These are phyloP conservation scores for Brasilioporus rufonigricans DNA, from an alignment of 768 basidiomycete genomes.

Conservation along the genomic window DNA sequence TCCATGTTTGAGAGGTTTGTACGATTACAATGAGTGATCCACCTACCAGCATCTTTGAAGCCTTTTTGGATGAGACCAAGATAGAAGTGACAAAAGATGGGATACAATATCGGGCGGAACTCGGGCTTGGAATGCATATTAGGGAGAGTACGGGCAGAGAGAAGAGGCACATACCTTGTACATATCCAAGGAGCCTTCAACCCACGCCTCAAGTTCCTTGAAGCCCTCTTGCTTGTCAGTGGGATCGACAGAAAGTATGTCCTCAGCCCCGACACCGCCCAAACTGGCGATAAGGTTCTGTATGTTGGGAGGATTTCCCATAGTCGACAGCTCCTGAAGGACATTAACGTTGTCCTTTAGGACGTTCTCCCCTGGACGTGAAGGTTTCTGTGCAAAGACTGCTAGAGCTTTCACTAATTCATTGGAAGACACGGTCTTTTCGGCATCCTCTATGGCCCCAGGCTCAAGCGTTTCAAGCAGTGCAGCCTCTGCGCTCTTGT, in stretches of 20 bases:
- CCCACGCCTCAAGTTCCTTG: slow-evolving; percentile 83
- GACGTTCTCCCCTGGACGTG: slow-evolving; percentile 65
- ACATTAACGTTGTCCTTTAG: slow-evolving; percentile 66
- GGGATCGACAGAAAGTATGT: slow-evolving; percentile 76
- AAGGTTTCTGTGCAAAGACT: slow-evolving; percentile 67
- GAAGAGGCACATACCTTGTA: slow-evolving; percentile 58
- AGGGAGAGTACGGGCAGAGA: slow-evolving; percentile 1
- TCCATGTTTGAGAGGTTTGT: slow-evolving; percentile 5
- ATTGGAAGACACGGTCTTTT: slow-evolving; percentile 43
- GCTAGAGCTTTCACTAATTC: slow-evolving; percentile 58
- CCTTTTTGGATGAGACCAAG: slow-evolving; percentile 90
- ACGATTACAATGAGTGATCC: background rate
- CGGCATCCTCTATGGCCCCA: slow-evolving; percentile 33
- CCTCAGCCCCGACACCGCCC: slow-evolving; percentile 77
- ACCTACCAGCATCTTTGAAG: slow-evolving; percentile 84
- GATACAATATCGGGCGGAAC: slow-evolving; percentile 89
- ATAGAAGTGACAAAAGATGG: slow-evolving; percentile 97
- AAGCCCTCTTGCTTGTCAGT: slow-evolving; percentile 86
- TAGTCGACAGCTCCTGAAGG: slow-evolving; percentile 62
- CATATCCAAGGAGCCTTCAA: slow-evolving; percentile 89
- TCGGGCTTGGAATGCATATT: slow-evolving; percentile 64
- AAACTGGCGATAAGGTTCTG: slow-evolving; percentile 76
- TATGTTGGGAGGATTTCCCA: slow-evolving; percentile 69
- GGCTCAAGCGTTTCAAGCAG: slow-evolving; percentile 40
- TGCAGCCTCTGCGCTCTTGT: slow-evolving; percentile 42